Evolutionary conservation across 352 stramenopile genomes (phyloP), one percentile per base, ranked within the genome.

Genomic region (Plasmopara viticola): DNA sequence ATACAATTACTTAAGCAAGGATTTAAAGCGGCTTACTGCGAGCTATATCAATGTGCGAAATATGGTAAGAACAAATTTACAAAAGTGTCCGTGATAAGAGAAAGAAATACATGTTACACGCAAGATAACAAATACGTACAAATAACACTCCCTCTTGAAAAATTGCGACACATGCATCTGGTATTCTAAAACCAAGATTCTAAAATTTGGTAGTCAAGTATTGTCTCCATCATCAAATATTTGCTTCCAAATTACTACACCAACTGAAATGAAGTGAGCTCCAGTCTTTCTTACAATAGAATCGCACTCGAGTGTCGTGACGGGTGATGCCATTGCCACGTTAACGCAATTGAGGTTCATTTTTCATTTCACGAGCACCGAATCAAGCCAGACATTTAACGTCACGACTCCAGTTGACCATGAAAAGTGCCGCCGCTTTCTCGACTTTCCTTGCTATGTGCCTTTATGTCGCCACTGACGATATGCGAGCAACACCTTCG

Each of bases 131-230:
- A 25, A 25, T 3, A 25, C 20, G 20, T 25, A 3, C 1, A 25
- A 25, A 25, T 25, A 25, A 25, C 20, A 25, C 20, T 25, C 20
- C 1, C 20, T 25, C 1, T 25, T 25, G 20, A 25, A 25, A 3
- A 25, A 25, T 25, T 25, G 20, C 20, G 20, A 28, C 83, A 93
- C 49, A 53, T 90, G 20, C 62, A 88, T 37, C 54, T 92, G 35
- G 52, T 75, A 9, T 65, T 85, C 14, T 87, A 78, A 44, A 12
- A 5, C 7, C 7, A 12, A 12, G 4, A 12, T 35, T 2, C 31
- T 35, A 8, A 35, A 8, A 35, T 12, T 12, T 25, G 20, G 31
- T 35, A 35, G 31, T 35, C 31, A 35, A 35, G 6, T 12, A 35
- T 35, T 35, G 31, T 35, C 31, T 8, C 31, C 31, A 35, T 35